Conservation (phyloP, 164 flowering plant species). For the Stephania cephalantha region DNA sequence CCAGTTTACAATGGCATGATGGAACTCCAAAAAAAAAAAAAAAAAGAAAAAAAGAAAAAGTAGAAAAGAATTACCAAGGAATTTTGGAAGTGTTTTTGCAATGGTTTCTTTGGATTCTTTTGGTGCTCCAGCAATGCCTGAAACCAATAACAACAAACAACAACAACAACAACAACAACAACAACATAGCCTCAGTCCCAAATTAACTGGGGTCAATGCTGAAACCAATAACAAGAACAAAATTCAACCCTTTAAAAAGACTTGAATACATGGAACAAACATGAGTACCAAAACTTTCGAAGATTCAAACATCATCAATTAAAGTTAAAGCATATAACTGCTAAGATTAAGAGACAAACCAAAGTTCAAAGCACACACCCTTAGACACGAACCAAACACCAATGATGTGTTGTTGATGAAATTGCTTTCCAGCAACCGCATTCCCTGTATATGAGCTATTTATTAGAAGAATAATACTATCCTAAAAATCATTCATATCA, state of each 20-base stretch:
- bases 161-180: too few species aligned
- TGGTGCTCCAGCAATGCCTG: conserved; percentile 91
- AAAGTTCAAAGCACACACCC: conserved; percentile 41
- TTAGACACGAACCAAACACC: conserved; percentile 83
- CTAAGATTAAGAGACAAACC: not conserved
- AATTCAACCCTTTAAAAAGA: not conserved
- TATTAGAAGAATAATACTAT: not conserved
- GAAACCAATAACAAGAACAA: conserved; percentile 4
- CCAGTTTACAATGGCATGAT: not conserved
- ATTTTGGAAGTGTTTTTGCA: conserved; percentile 79
- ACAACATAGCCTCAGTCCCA: too few species aligned
- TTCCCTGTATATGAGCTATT: conserved; percentile 43
- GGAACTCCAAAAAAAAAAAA: not conserved
- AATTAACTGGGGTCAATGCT: too few species aligned
- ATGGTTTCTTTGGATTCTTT: conserved; percentile 66
- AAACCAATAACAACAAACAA: conserved; percentile 4
- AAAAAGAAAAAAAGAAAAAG: conserved; percentile 1
- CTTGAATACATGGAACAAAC: not conserved
- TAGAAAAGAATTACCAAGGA: conserved; percentile 50
- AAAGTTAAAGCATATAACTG: not conserved
- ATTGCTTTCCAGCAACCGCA: conserved; percentile 73
- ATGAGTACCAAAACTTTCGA: not conserved
- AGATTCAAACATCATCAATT: not conserved
- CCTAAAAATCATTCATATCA: not conserved
- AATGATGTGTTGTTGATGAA: conserved; percentile 94